Conservation (phyloP, 1,284 basidiomycete species). For the Rhodotorula sp. region DNA sequence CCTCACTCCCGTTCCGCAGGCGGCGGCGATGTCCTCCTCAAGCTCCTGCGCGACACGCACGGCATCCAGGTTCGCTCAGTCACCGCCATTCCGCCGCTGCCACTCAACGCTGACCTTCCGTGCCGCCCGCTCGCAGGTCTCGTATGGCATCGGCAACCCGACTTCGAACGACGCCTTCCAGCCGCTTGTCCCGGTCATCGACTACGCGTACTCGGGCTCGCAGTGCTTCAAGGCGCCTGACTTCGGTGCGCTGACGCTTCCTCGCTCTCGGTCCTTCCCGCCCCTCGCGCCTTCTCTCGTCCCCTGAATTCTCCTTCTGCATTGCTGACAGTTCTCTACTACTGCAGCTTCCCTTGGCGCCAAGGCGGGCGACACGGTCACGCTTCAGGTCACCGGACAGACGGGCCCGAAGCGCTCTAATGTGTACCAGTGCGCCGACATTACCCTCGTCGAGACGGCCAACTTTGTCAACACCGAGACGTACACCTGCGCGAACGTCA, state of each 20-base stretch:
- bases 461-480: background rate
- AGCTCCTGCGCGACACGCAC: constrained; percentile 1
- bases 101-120: background rate
- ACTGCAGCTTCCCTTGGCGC: background rate
- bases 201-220: constrained; percentile 1
- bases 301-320: no score
- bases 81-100: no score
- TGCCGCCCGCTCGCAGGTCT: background rate
- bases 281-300: background rate
- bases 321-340: no score
- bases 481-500: background rate
- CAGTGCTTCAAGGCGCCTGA: constrained; percentile 6
- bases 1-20: background rate
- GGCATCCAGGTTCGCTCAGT: background rate
- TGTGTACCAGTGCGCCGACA: constrained; percentile 12
- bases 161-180: background rate
- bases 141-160: background rate
- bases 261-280: no score
- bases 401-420: background rate
- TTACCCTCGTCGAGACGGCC: background rate
- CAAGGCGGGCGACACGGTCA: background rate
- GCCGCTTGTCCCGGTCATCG: background rate
- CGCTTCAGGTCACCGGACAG: background rate
- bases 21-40: background rate
- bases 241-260: constrained; percentile 5